These are phyloP conservation scores for Aspergillus texensis DNA, from an alignment of 2,329 filamentous ascomycete species.

Conservation along the genomic window DNA sequence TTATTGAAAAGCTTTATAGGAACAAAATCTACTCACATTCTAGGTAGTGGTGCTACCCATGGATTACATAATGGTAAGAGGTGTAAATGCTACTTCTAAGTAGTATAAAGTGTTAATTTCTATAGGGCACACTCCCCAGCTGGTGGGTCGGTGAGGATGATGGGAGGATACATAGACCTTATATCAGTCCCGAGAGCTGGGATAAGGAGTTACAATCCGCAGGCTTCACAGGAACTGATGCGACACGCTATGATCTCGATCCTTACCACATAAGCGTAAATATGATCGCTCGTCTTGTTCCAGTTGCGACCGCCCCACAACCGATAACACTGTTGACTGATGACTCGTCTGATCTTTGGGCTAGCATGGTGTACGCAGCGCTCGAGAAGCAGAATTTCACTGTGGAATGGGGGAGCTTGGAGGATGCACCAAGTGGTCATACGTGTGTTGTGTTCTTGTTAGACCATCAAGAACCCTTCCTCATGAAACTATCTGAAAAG, in stretches of 20 bases:
- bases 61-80: not conserved
- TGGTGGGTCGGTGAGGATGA: not conserved
- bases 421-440: not conserved
- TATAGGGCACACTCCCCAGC: not conserved
- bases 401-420: not conserved
- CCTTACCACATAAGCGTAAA: not conserved
- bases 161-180: not conserved
- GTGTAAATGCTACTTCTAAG: not conserved
- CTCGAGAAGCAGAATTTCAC: not conserved
- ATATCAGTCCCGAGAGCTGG: not conserved
- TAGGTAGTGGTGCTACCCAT: not conserved
- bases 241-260: not conserved
- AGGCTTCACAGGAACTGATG: not conserved
- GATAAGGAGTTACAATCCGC: not conserved
- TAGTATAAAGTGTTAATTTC: not conserved
- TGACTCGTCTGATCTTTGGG: not conserved
- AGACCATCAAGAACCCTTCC: not conserved
- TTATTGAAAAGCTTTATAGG: not conserved
- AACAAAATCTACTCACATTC: not conserved
- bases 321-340: not conserved
- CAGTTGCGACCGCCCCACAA: not conserved
- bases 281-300: not conserved
- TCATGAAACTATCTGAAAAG: not conserved
- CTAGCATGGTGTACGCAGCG: not conserved
- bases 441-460: not conserved